These are phyloP conservation scores for Russula vinacea DNA, from an alignment of 768 basidiomycete genomes.

Conservation along the genomic window DNA sequence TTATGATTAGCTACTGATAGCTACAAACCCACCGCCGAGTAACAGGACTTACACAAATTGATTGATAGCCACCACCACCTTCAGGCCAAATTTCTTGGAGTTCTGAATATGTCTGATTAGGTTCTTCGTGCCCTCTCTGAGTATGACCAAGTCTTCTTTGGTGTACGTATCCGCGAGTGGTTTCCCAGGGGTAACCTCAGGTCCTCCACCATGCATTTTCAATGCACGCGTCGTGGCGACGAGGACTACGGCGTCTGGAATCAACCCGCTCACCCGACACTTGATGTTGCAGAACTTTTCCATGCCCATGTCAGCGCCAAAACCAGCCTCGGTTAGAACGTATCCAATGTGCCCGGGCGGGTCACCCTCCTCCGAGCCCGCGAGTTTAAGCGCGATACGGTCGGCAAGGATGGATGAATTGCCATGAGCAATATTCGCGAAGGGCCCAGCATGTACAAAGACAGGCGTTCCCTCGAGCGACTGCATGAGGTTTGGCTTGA, in stretches of 20 bases:
- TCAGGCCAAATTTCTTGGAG: conserved; percentile 91
- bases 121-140: conserved; percentile 92
- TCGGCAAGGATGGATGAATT: conserved; percentile 99
- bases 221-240: conserved; percentile 96
- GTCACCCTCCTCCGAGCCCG: conserved; percentile 92
- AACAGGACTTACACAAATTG: conserved; percentile 66
- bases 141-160: conserved; percentile 84
- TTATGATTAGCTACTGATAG: conserved; percentile 1
- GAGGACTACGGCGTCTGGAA: conserved; percentile 90
- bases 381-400: conserved; percentile 92
- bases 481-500: conserved; percentile 99
- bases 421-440: conserved; percentile 98
- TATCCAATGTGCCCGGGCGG: conserved; percentile 78
- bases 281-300: conserved; percentile 99
- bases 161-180: conserved; percentile 91
- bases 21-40: background rate
- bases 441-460: conserved; percentile 98
- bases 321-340: conserved; percentile 97
- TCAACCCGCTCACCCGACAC: conserved; percentile 88
- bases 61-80: conserved; percentile 95
- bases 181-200: conserved; percentile 95
- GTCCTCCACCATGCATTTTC: conserved; percentile 99
- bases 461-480: conserved; percentile 97
- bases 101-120: conserved; percentile 92
- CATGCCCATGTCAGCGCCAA: conserved; percentile 99